Percentiles rank a stretch among this genome's conserved stretches.
Conservation (phyloP, 495 filamentous ascomycete genomes). For the Hapsidospora chrysogenum region DNA sequence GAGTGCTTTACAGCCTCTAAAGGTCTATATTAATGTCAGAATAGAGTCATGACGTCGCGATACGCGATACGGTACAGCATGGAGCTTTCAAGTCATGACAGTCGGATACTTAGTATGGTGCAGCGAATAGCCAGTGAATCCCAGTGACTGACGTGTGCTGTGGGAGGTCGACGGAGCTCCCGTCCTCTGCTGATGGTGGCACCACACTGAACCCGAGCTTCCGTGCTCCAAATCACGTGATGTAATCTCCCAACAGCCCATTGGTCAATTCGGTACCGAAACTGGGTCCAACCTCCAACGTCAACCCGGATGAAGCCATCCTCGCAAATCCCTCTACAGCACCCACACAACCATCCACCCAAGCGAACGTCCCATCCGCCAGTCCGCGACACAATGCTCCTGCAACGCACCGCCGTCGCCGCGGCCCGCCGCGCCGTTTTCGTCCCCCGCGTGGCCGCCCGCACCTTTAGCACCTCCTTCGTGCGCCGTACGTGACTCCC, state of each 20-base stretch:
- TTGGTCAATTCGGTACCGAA: conserved; percentile 2
- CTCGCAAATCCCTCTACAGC: conserved; percentile 6
- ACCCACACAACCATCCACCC: conserved; percentile 14
- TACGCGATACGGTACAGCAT: too few relatives aligned
- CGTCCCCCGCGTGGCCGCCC: conserved; percentile 36
- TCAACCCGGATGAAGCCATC: conserved; percentile 6
- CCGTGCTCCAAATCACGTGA: not conserved
- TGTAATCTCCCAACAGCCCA: too few relatives aligned
- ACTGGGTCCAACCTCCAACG: not conserved
- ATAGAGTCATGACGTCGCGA: too few relatives aligned
- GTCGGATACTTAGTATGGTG: too few relatives aligned
- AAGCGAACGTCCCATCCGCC: conserved; percentile 6
- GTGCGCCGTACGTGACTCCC: conserved; percentile 38
- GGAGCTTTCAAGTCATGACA: too few relatives aligned
- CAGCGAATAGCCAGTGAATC: too few relatives aligned
- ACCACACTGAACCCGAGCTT: too few relatives aligned
- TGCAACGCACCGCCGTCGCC: conserved; percentile 62
- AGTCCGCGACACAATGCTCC: conserved; percentile 46
- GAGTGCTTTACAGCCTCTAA: too few relatives aligned
- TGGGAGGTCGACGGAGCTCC: too few relatives aligned
- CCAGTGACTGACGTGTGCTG: too few relatives aligned
- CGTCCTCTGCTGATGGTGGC: too few relatives aligned
- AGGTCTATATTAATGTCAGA: too few relatives aligned
- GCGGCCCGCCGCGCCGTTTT: conserved; percentile 53
- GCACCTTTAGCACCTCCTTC: conserved; percentile 39